These are phyloP conservation scores for Conticribra weissflogii DNA, from an alignment of 108 stramenopile species.

Conservation along the genomic window DNA sequence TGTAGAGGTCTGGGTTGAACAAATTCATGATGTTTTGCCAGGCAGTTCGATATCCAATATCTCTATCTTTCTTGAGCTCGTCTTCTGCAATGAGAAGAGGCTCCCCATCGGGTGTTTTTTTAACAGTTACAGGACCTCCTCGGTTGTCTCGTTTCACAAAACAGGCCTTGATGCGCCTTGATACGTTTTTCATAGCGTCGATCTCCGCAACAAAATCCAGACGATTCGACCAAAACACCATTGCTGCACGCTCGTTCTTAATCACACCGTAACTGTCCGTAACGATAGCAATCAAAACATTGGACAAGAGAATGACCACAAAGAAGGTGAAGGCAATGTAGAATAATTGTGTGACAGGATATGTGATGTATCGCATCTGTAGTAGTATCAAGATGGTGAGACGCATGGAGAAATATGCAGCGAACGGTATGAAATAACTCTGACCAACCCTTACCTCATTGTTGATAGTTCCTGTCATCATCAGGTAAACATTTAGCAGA, in stretches of 20 bases:
- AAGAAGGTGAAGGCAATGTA: slow-evolving; percentile 53
- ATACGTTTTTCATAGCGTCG: slow-evolving; percentile 50
- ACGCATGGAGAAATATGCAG: background rate
- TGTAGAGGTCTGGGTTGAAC: slow-evolving; percentile 45
- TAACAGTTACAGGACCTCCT: slow-evolving; percentile 25
- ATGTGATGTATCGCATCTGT: slow-evolving; percentile 43
- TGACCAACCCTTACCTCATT: slow-evolving; percentile 21
- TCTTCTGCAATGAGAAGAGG: slow-evolving; percentile 24
- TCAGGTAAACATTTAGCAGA: slow-evolving; percentile 59
- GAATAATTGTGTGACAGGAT: slow-evolving; percentile 40
- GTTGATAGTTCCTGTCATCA: slow-evolving; percentile 69
- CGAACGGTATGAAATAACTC: background rate
- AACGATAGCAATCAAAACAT: slow-evolving; percentile 64
- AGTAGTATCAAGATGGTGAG: background rate
- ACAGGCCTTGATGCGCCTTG: slow-evolving; percentile 18
- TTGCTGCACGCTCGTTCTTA: slow-evolving; percentile 58
- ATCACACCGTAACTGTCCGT: slow-evolving; percentile 63
- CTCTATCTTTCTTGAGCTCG: slow-evolving; percentile 8
- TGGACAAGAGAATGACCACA: slow-evolving; percentile 57
- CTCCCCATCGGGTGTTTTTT: slow-evolving; percentile 33
- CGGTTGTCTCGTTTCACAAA: slow-evolving; percentile 13
- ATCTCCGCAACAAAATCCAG: slow-evolving; percentile 67
- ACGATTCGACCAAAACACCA: slow-evolving; percentile 68
- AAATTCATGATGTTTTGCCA: slow-evolving; percentile 52
- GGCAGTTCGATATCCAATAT: slow-evolving; percentile 14